Conservation (phyloP, 2,329 filamentous ascomycete genomes). For the Atkinsonella texensis region DNA sequence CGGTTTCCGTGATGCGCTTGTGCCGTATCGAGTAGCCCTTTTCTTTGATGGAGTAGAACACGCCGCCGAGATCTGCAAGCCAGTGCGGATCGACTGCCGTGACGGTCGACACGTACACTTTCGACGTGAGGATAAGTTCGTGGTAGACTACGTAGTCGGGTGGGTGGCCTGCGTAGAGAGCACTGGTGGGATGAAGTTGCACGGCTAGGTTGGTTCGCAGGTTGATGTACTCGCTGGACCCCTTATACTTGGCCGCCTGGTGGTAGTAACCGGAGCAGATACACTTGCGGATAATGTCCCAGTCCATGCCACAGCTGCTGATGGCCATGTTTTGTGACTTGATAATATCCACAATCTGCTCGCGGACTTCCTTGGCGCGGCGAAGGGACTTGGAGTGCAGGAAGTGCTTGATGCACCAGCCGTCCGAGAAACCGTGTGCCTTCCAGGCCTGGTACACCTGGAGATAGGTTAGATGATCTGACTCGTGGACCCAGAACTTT, state of each 20-base stretch:
- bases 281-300: slow-evolving; percentile 90
- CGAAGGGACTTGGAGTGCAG: slow-evolving; percentile 89
- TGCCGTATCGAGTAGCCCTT: slow-evolving; percentile 87
- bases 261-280: slow-evolving; percentile 98
- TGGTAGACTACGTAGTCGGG: slow-evolving; percentile 98
- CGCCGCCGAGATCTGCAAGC: slow-evolving; percentile 90
- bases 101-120: slow-evolving; percentile 97
- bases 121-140: slow-evolving; percentile 90
- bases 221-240: slow-evolving; percentile 95
- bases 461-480: slow-evolving; percentile 87
- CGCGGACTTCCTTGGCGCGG: slow-evolving; percentile 83
- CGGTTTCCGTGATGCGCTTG: slow-evolving; percentile 76
- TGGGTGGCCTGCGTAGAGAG: slow-evolving; percentile 87
- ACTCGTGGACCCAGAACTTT: slow-evolving; percentile 97
- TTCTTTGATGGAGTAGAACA: slow-evolving; percentile 96
- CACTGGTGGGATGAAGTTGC: slow-evolving; percentile 86
- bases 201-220: slow-evolving; percentile 88
- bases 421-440: slow-evolving; percentile 76
- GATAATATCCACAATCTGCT: slow-evolving; percentile 92
- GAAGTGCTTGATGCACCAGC: slow-evolving; percentile 90
- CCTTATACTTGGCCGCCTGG: slow-evolving; percentile 90
- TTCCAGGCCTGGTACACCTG: slow-evolving; percentile 97
- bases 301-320: slow-evolving; percentile 85
- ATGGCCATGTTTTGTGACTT: slow-evolving; percentile 83
- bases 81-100: slow-evolving; percentile 94